phyloP scores from a whole-genome alignment of 768 basidiomycete species.

The Mycena vitilis region DNA sequence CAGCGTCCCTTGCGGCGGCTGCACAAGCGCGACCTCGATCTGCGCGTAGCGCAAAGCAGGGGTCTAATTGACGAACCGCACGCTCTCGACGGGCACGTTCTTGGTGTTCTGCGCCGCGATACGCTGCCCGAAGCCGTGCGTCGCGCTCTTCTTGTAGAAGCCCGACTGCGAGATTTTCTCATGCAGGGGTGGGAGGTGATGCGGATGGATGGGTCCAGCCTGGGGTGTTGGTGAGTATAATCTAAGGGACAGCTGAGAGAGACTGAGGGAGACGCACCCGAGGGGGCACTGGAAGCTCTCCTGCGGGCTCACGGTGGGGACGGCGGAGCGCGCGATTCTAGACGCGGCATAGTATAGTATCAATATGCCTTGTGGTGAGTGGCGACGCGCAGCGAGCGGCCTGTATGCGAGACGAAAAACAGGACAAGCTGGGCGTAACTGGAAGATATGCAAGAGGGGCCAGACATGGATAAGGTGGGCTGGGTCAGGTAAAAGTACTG shows the following conservation, averaged over 20 bases:
- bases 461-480: no score
- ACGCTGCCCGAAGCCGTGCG: slow-evolving; percentile 47
- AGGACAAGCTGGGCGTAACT: no score
- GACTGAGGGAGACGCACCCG: slow-evolving; percentile 47
- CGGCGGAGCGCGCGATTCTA: slow-evolving; percentile 59
- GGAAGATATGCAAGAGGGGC: no score
- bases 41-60: slow-evolving; percentile 49
- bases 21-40: slow-evolving; percentile 38
- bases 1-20: slow-evolving; percentile 28
- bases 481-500: no score
- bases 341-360: no score
- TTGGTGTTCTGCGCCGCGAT: slow-evolving; percentile 55
- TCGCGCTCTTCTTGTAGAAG: slow-evolving; percentile 48
- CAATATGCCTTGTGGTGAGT: no score
- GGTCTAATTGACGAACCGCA: slow-evolving; percentile 54
- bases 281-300: slow-evolving; percentile 60
- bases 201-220: slow-evolving; percentile 55
- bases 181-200: slow-evolving; percentile 52
- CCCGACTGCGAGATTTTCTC: slow-evolving; percentile 50
- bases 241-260: background rate
- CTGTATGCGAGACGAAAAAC: no score
- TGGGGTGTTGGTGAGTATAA: slow-evolving; percentile 22
- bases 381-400: no score
- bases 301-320: slow-evolving; percentile 55
- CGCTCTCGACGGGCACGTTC: slow-evolving; percentile 38